phyloP scores from a whole-genome alignment of 2,329 filamentous ascomycete genomes.

The Sporothrix euskadiensis region DNA sequence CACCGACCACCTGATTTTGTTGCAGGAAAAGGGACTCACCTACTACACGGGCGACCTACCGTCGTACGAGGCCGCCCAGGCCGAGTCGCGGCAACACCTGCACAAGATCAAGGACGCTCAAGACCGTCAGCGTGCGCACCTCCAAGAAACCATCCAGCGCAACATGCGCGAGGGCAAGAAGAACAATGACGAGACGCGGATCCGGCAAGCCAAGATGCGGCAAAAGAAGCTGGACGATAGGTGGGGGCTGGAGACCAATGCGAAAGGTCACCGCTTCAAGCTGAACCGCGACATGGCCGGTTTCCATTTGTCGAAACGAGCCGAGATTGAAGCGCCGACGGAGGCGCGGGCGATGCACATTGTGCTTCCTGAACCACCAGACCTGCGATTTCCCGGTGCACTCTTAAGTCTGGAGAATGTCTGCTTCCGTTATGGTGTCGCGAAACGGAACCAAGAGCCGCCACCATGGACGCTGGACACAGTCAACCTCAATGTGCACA shows the following conservation, averaged over 20 bases:
- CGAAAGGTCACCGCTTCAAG: conserved; percentile 75
- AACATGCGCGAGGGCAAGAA: conserved; percentile 75
- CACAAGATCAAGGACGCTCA: conserved; percentile 78
- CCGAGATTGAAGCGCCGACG: conserved; percentile 69
- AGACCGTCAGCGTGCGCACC: conserved; percentile 76
- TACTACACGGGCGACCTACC: conserved; percentile 71
- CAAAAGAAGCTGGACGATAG: conserved; percentile 84
- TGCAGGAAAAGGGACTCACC: conserved; percentile 68
- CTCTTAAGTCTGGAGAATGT: conserved; percentile 71
- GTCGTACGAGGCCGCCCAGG: conserved; percentile 67
- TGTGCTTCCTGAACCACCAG: conserved; percentile 61
- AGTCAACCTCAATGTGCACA: conserved; percentile 67
- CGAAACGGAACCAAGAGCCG: conserved; percentile 36
- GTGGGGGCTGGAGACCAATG: conserved; percentile 72
- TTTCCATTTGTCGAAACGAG: conserved; percentile 58
- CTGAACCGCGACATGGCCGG: conserved; percentile 72
- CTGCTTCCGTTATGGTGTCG: conserved; percentile 60
- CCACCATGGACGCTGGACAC: conserved; percentile 53
- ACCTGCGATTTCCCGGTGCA: conserved; percentile 73
- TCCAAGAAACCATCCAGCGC: conserved; percentile 73
- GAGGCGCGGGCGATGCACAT: conserved; percentile 62
- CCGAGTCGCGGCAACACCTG: conserved; percentile 68
- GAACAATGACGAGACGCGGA: conserved; percentile 79
- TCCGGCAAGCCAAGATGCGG: conserved; percentile 79
- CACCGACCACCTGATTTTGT: conserved; percentile 73